Percentiles rank a stretch among this genome's conserved stretches.
phyloP scores from a whole-genome alignment of 345 rosid species.

The Lepidium aucheri region DNA sequence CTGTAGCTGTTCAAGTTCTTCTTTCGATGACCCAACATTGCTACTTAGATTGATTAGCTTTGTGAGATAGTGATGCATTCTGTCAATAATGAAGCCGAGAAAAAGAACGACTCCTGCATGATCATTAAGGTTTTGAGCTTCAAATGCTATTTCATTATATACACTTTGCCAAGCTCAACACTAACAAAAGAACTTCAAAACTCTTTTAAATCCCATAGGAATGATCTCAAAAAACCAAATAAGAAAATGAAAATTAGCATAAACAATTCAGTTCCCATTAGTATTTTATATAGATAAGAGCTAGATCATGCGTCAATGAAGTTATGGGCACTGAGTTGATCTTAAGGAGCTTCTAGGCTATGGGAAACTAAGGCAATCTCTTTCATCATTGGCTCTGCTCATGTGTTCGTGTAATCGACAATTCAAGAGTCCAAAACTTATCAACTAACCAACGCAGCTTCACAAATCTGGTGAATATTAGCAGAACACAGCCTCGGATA shows the following conservation, averaged over 20 bases:
- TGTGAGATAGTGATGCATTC: slow-evolving; percentile 74
- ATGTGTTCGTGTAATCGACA: not conserved
- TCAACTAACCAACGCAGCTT: not conserved
- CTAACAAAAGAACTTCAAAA: not conserved
- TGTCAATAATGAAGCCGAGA: slow-evolving; percentile 82
- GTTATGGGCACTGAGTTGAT: not conserved
- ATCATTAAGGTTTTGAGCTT: slow-evolving; percentile 8
- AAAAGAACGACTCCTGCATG: slow-evolving; percentile 77
- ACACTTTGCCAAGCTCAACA: not conserved
- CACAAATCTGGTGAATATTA: not conserved
- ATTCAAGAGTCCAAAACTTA: not conserved
- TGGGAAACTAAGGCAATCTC: not conserved
- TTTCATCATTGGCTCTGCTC: not conserved
- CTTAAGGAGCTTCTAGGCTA: not conserved
- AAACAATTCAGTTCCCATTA: not conserved
- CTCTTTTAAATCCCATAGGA: not conserved
- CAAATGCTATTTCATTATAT: not conserved
- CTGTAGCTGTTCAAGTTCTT: slow-evolving; percentile 56
- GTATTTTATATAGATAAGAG: not conserved
- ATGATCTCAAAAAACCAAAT: not conserved
- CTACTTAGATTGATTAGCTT: slow-evolving; percentile 60
- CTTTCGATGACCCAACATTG: slow-evolving; percentile 55
- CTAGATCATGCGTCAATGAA: not conserved
- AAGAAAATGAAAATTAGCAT: not conserved
- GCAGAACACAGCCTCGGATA: not conserved